Evolutionary conservation across 139 green algal species (phyloP), one percentile per base, ranked within the genome.

Genomic region (Chlorella ohadii): DNA sequence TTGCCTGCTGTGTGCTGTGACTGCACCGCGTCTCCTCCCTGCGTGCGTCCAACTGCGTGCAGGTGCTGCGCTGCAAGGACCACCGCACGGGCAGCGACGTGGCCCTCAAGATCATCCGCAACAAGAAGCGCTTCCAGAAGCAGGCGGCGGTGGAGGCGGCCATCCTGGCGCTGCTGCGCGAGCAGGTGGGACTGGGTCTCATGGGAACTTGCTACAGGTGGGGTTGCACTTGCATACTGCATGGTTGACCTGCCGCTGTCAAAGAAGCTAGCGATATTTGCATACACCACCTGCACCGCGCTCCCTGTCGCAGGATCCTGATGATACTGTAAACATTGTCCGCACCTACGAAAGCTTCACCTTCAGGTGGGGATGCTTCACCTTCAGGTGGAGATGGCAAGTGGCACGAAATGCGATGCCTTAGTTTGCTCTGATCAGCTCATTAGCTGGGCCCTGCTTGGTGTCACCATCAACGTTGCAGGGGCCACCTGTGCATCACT

Each of bases 61-160:
- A 85, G 80, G 97, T 99, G 67, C 92, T 93, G 34, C 78, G 90
- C 44, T 97, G 93, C 79, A 87, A 91, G 39, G 90, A 92, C 41
- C 83, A 86, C 44, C 68, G 20, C 6, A 76, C 33, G 5, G 72
- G 73, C 1, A 23, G 47, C 13, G 20, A 71, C 4, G 90, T 96
- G 47, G 95, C 95, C 1, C 86, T 98, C 5, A 99, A 99, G 89
- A 94, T 99, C 51, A 98, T 99, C 87, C 98, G 99, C 88, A 98
- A 98, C 87, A 97, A 98, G 88, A 89, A 90, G 3, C 95, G 96
- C 12, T 99, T 99, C 88, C 93, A 91, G 64, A 90, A 93, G 72
- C 93, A 97, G 85, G 94, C 94, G 13, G 88, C 87, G 27, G 84
- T 96, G 33, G 94, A 97, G 88, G 92, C 98, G n/a, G 91, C 89